Percentiles rank a stretch among this genome's conserved stretches.
phyloP scores from a whole-genome alignment of 164 flowering plant genomes.

The Brasenia schreberi region DNA sequence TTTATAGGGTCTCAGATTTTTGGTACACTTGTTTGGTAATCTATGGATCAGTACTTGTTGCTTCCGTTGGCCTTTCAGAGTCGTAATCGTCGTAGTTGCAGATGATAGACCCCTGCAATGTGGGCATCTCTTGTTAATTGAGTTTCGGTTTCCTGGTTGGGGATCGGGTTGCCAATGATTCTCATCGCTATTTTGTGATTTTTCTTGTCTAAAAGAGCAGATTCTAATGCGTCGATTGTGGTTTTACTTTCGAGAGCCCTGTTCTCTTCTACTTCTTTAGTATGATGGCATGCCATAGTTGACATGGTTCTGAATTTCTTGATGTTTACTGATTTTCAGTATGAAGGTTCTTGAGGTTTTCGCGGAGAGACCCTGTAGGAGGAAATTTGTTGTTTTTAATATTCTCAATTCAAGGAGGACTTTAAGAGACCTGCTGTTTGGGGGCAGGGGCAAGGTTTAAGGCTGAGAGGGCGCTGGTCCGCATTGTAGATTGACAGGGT shows the following conservation, averaged over 20 bases:
- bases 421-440: background rate
- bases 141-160: background rate
- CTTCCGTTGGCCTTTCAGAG: background rate
- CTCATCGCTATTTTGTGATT: background rate
- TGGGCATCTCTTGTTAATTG: background rate
- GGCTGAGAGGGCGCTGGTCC: background rate
- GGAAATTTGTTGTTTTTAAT: background rate
- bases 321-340: background rate
- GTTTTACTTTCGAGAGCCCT: background rate
- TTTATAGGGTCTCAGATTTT: background rate
- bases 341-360: background rate
- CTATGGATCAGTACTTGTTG: background rate
- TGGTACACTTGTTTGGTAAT: background rate
- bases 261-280: background rate
- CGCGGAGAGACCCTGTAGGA: background rate
- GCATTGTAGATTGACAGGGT: background rate
- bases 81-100: background rate
- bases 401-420: background rate
- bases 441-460: background rate
- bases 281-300: background rate
- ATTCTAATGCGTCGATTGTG: background rate
- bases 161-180: background rate
- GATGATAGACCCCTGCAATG: background rate
- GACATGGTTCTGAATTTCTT: background rate
- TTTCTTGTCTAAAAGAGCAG: background rate